Percentiles rank a stretch among this genome's conserved stretches.
These are phyloP conservation scores for Annulohypoxylon nitens DNA, from an alignment of 495 filamentous ascomycete species.

Conservation along the genomic window DNA sequence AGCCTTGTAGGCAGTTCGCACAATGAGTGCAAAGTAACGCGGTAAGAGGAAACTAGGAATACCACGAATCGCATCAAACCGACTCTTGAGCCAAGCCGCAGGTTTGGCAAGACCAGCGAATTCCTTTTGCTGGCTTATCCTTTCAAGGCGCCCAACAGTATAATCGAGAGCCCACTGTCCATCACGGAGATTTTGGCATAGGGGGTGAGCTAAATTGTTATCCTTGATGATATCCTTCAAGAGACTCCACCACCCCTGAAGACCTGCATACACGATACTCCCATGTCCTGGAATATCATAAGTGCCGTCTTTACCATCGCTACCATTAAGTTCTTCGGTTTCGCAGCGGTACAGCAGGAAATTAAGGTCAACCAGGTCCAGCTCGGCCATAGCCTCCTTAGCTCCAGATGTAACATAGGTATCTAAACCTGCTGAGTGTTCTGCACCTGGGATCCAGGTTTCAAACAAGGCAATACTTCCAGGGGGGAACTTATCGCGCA, in stretches of 20 bases:
- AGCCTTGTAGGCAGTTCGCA: constrained; percentile 87
- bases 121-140: constrained; percentile 70
- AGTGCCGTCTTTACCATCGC: constrained; percentile 82
- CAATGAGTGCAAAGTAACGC: constrained; percentile 89
- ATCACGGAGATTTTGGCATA: constrained; percentile 91
- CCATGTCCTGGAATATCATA: constrained; percentile 89
- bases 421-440: constrained; percentile 84
- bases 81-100: constrained; percentile 81
- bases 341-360: constrained; percentile 93
- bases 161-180: constrained; percentile 97
- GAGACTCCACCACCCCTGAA: constrained; percentile 99
- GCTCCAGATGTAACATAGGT: constrained; percentile 85
- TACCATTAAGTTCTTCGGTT: constrained; percentile 88
- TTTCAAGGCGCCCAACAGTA: constrained; percentile 81
- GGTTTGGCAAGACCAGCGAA: constrained; percentile 72
- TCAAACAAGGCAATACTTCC: constrained; percentile 96
- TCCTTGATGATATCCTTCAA: constrained; percentile 85
- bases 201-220: constrained; percentile 92
- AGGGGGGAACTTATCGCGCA: constrained; percentile 86
- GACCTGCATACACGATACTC: constrained; percentile 90
- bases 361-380: constrained; percentile 86
- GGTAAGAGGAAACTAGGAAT: constrained; percentile 92
- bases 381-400: constrained; percentile 78
- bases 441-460: constrained; percentile 89
- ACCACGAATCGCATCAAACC: constrained; percentile 84